Base-by-base conservation (phyloP, 176 grass and related monocot species). In the Carex littledalei region DNA sequence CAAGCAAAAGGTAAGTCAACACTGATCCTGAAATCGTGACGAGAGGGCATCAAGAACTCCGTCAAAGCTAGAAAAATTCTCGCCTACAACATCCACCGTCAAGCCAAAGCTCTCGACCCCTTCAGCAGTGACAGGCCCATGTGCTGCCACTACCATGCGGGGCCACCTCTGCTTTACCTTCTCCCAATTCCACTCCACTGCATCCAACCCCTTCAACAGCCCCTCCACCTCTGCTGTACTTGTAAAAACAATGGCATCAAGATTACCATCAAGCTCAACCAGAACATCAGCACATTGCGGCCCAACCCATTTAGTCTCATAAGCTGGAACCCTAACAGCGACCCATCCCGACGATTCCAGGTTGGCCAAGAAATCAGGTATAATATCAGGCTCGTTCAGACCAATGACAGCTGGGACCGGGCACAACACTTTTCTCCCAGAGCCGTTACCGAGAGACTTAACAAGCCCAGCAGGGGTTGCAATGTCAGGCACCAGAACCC, bases 181-280 rank as follows among this genome's bases (percentile, higher is more conserved):
- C 67, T 26, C 39, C 92, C 95, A 97, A 85, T 82, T 89, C 92
- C 91, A 97, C 0, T 91, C 89, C 13, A 59, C 67, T 2, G 91
- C 89, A 66, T 94, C 84, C 39, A 98, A 66, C 50, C 88, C 91
- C 89, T 91, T 98, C 86, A 94, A 84, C 81, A 98, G 70, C 29
- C 88, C 95, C 85, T 98, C 92, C 39, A 93, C 95, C 91, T 98
- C 95, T 0, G 91, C 88, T 49, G 89, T 88, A 90, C 90, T 91
- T 9, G 95, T 98, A 91, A 98, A 98, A 74, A 98, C 81, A 67
- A 94, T 67, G 58, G 92, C 95, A 78, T 98, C 92, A 54, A 70
- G 65, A 64, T 77, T 4, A 49, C 71, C 88, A 59, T 56, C 85
- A 20, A 77, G 41, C 21, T 39, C 82, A 54, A 94, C 75, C 47